Conservation (phyloP, 139 green algal genomes). For the Coelastrella sp. region DNA sequence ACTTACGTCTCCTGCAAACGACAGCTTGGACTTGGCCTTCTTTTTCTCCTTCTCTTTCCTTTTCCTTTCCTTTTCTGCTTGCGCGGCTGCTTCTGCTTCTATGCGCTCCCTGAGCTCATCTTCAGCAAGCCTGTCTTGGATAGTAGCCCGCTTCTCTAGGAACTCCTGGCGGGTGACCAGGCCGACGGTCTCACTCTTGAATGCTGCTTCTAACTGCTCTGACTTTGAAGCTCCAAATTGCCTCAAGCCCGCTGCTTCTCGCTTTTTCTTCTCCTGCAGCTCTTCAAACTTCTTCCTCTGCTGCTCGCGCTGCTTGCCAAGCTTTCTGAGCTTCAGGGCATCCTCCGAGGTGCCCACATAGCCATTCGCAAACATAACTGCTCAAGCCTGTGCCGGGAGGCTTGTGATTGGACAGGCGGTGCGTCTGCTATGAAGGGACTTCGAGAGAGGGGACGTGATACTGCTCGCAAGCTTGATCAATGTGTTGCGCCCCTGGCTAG, state of each 20-base stretch:
- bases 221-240: constrained; percentile 80
- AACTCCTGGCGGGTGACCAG: constrained; percentile 96
- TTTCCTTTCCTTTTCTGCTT: constrained; percentile 47
- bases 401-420: too few relatives aligned
- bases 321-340: constrained; percentile 73
- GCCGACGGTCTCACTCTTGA: constrained; percentile 96
- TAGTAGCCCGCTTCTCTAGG: constrained; percentile 81
- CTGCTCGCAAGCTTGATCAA: too few relatives aligned
- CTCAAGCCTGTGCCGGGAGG: too few relatives aligned
- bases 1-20: constrained; percentile 72
- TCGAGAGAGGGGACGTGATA: too few relatives aligned
- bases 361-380: constrained; percentile 66
- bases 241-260: constrained; percentile 70
- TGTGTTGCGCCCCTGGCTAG: too few relatives aligned
- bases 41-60: constrained; percentile 55
- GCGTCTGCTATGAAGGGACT: too few relatives aligned
- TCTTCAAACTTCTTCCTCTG: constrained; percentile 81
- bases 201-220: constrained; percentile 90
- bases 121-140: constrained; percentile 77
- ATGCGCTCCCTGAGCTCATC: constrained; percentile 66
- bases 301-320: constrained; percentile 83
- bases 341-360: constrained; percentile 88
- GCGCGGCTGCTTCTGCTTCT: constrained; percentile 52
- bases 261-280: constrained; percentile 64
- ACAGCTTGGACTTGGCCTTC: constrained; percentile 81